Evolutionary conservation across 73 alveolate genomes (phyloP).

Genomic region (Paramecium sonneborni): DNA sequence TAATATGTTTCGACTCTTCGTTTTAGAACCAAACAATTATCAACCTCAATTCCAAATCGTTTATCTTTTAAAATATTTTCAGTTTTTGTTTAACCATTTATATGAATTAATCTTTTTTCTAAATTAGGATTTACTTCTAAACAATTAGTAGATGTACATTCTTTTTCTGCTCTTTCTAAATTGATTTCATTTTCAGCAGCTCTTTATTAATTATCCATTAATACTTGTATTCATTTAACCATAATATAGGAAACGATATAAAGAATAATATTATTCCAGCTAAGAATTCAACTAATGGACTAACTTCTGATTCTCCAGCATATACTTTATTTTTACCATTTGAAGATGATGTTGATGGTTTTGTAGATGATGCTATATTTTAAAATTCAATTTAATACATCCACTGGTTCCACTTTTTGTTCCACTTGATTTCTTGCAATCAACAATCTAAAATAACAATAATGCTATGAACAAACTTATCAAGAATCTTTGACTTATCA

Average conservation of each 20-base stretch:
- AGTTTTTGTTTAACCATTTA: background rate
- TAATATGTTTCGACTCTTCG: background rate
- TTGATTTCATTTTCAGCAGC: background rate
- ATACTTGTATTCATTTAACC: conserved; percentile 1
- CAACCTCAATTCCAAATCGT: background rate
- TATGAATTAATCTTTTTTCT: background rate
- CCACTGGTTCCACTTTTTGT: background rate
- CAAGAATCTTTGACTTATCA: background rate
- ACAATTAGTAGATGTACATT: background rate
- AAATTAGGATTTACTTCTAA: background rate
- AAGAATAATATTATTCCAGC: background rate
- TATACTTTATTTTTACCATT: background rate
- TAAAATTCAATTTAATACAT: background rate
- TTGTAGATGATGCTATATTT: background rate
- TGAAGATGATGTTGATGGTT: background rate
- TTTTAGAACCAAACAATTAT: background rate
- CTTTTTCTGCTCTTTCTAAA: background rate
- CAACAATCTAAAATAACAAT: background rate
- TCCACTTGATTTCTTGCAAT: background rate
- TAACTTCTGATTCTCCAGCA: background rate
- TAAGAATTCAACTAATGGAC: background rate
- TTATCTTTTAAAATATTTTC: background rate
- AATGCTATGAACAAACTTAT: background rate
- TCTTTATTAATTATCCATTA: background rate
- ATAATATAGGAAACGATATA: background rate